These are phyloP conservation scores for Phytophthora citrophthora DNA, from an alignment of 352 stramenopile species.

Conservation along the genomic window DNA sequence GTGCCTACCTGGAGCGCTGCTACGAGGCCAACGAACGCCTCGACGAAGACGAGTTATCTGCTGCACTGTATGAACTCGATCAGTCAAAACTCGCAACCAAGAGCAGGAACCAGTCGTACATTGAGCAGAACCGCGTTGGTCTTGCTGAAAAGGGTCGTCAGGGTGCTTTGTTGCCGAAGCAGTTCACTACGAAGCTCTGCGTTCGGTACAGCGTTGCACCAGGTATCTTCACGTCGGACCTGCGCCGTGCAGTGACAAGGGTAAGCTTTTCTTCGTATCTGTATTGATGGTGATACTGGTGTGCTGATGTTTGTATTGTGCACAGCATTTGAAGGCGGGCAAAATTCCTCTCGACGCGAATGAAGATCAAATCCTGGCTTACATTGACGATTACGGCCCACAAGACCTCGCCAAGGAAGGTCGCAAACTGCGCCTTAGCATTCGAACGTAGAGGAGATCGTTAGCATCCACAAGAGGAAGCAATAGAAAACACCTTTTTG, in stretches of 20 bases:
- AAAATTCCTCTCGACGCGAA: constrained; percentile 58
- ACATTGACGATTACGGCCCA: constrained; percentile 60
- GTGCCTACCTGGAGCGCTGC: constrained; percentile 60
- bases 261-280: constrained; percentile 39
- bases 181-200: constrained; percentile 84
- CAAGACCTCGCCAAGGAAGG: constrained; percentile 65
- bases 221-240: constrained; percentile 77
- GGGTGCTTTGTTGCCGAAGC: constrained; percentile 62
- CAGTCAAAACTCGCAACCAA: constrained; percentile 41
- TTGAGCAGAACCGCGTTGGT: constrained; percentile 58
- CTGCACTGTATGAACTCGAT: constrained; percentile 45
- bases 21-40: constrained; percentile 58
- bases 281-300: neutral
- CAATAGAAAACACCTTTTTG: constrained; percentile 8
- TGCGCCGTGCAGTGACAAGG: constrained; percentile 63
- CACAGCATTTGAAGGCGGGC: constrained; percentile 66
- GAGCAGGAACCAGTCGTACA: constrained; percentile 52
- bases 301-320: constrained; percentile 18
- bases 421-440: constrained; percentile 64
- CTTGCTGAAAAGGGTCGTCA: constrained; percentile 46
- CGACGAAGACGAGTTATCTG: constrained; percentile 46
- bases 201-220: constrained; percentile 72
- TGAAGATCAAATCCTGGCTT: constrained; percentile 67
- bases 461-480: no score
- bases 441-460: constrained; percentile 44